Base-by-base conservation (phyloP, 2,329 filamentous ascomycete species). In the Sporothrix dimorphospora region DNA sequence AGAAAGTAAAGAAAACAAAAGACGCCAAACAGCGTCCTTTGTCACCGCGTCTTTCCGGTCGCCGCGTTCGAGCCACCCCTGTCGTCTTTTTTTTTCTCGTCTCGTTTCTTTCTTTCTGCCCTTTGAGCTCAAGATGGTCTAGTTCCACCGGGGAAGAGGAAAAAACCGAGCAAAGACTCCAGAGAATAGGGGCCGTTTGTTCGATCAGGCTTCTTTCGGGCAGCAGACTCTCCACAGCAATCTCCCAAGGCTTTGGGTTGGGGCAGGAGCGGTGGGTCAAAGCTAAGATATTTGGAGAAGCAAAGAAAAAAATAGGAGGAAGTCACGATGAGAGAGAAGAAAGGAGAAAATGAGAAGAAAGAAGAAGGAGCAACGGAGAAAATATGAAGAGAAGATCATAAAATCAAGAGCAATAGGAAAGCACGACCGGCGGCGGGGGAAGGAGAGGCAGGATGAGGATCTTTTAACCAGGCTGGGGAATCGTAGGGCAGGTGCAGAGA, bases 131-230 rank as follows among this genome's bases (percentile, higher is more conserved):
- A 47, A 57, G n/a, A 27, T 27, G 51, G 51, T 57, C 12, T 21
- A 69, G 49, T 53, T 27, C 30, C 38, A 19, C 30, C 49, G 38
- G 27, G 42, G 49, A 69, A n/a, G 67, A 69, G 24, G 49, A 9
- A 12, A 49, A 51, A 42, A 27, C 11, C n/a, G 19, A 45, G 7
- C 19, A 61, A 51, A 40, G n/a, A 49, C 9, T 34, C 51, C 42
- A 51, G 24, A 61, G 53, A 49, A 61, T 30, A 61, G 24, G 27
- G 53, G 65, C 42, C 42, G 24, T 30, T 67, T 51, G 65, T 67
- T 67, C 65, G 65, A 67, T 67, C 45, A 67, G 45, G 42, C 65
- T 67, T 67, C 65, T 67, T 67, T 67, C n/a, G 61, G 65, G 65
- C 45, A 67, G 8, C 27, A 61, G 68, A 24, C 66, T 42, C 49